phyloP scores from a whole-genome alignment of 192 early-diverging fungal genomes.

The Lunasporangiospora selenospora region DNA sequence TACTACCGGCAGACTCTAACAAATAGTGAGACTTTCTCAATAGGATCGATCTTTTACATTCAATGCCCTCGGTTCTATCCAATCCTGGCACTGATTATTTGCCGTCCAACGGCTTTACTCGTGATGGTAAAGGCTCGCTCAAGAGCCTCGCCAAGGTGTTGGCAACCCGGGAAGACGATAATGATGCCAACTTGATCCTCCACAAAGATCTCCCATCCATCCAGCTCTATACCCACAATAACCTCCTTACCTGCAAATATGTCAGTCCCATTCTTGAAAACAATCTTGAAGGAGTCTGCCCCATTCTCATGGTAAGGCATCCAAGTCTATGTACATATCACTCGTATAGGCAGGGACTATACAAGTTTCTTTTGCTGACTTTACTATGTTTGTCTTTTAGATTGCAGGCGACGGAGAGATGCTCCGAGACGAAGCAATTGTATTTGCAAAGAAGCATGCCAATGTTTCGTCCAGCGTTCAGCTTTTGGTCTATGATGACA shows the following conservation, averaged over 20 bases:
- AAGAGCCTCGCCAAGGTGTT: slow-evolving; percentile 39
- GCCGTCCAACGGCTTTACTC: slow-evolving; percentile 53
- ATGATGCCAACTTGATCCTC: neutral
- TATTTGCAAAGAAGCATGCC: neutral
- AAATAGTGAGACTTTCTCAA: neutral
- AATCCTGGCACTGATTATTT: slow-evolving; percentile 53
- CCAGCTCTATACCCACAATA: slow-evolving; percentile 47
- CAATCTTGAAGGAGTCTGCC: slow-evolving; percentile 26
- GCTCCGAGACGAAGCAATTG: slow-evolving; percentile 48
- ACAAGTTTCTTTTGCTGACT: neutral
- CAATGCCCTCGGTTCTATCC: slow-evolving; percentile 53
- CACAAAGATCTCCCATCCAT: slow-evolving; percentile 19
- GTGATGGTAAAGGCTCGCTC: slow-evolving; percentile 34
- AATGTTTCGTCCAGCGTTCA: neutral
- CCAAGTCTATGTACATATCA: neutral
- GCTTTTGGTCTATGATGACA: slow-evolving; percentile 3
- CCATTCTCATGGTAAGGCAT: slow-evolving; percentile 37
- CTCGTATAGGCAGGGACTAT: neutral
- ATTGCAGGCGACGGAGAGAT: slow-evolving; percentile 38
- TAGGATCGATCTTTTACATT: slow-evolving; percentile 58
- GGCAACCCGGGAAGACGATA: slow-evolving; percentile 28
- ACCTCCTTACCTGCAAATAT: slow-evolving; percentile 25
- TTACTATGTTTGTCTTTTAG: slow-evolving; percentile 1
- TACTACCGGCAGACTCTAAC: neutral
- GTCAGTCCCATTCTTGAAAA: slow-evolving; percentile 40